Base-by-base conservation (phyloP, 768 basidiomycete species). In the Exsudoporus frostii region DNA sequence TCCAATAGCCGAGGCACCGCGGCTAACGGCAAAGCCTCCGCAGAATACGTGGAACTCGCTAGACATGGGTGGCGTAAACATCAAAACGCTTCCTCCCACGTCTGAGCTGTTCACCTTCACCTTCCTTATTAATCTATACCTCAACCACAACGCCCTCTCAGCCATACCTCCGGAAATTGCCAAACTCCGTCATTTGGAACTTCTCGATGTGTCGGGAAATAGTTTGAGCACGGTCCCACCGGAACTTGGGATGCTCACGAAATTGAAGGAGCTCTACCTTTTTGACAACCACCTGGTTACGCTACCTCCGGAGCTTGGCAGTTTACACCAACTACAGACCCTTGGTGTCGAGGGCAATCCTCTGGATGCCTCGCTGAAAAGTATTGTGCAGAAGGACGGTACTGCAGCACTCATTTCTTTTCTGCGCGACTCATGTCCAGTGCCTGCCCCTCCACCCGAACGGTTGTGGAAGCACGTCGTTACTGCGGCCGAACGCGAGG, bases 321-420 rank as follows among this genome's bases (percentile, higher is more conserved):
- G 82, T 50, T 71, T 99, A 33, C 91, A 96, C 65, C 92, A 94
- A 67, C 79, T 99, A 45, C 92, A 91, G 67, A 92, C 92, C 11
- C 74, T 99, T 25, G 97, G 97, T 19, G 80, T 99, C 33, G 97
- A 98, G 69, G 97, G 97, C n/a, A 99, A 99, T 61, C 95, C 95
- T 3, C 72, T 99, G 38, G 91, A 96, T 50, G 73, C 83, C 2
- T 71, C 80, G 25, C 74, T 95, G 37, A 90, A 92, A 68, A 74
- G 77, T 24, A 82, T 96, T 25, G 77, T 98, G 46, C 94, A 97
- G 72, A 95, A 94, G 70, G 93, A 98, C 32, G 96, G 97, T n/a
- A 97, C 96, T 0, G 75, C 80, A 1, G 88, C 90, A 1, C 79
- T 98, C 33, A 89, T 99, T 52, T 81, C 88, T 0, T 92, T 83